These are phyloP conservation scores for Astragalus glycyphyllos DNA, from an alignment of 306 rosid species.

Conservation along the genomic window DNA sequence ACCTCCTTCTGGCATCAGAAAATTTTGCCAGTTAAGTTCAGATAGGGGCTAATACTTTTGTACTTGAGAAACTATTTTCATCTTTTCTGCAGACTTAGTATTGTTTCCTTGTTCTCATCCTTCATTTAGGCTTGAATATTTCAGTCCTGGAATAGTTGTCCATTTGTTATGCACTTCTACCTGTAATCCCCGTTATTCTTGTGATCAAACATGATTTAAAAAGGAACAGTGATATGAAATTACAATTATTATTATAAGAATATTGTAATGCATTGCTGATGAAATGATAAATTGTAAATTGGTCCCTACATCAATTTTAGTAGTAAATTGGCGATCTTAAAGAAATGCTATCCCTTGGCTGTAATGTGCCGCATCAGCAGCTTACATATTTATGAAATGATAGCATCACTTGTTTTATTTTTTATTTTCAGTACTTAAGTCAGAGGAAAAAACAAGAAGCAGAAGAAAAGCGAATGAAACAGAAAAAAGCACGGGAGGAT, in stretches of 20 bases:
- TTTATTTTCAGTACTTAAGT: constrained; percentile 64
- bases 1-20: constrained; percentile 18
- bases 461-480: constrained; percentile 80
- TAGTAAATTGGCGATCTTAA: constrained; percentile 5
- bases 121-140: background rate
- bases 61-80: constrained; percentile 23
- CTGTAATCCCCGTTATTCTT: background rate
- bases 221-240: background rate
- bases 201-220: background rate
- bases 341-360: constrained; percentile 1
- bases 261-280: constrained; percentile 2
- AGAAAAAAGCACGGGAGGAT: constrained; percentile 85
- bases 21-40: background rate
- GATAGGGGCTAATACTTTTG: background rate
- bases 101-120: background rate
- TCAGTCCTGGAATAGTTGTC: background rate
- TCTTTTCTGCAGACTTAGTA: background rate
- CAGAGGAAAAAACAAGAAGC: constrained; percentile 85
- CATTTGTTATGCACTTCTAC: constrained; percentile 2
- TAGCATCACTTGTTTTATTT: background rate
- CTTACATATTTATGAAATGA: constrained; percentile 23
- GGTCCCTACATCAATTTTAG: constrained; percentile 16
- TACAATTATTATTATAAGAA: background rate
- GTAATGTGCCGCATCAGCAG: constrained; percentile 18
- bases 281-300: background rate